Conservation (phyloP, 768 basidiomycete genomes). For the Lentinula edodes region DNA sequence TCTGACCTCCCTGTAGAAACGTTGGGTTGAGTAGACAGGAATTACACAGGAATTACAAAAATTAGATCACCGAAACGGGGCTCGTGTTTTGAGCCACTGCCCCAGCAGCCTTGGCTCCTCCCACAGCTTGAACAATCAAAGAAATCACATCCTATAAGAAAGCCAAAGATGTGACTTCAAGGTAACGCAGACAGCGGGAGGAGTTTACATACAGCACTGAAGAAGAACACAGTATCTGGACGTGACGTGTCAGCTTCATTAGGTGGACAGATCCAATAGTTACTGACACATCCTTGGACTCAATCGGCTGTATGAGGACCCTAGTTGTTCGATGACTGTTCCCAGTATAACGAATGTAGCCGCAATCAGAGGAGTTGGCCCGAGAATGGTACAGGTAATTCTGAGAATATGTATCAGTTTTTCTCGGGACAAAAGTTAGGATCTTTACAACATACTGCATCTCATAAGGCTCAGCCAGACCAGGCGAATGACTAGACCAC, state of each 20-base stretch:
- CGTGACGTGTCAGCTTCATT: not conserved
- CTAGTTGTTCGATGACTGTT: constrained; percentile 28
- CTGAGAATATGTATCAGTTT: constrained; percentile 14
- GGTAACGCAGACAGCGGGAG: not conserved
- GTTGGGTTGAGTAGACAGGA: not conserved
- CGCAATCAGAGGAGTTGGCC: constrained; percentile 40
- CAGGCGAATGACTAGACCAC: constrained; percentile 23
- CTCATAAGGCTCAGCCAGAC: constrained; percentile 26
- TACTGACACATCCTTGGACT: constrained; percentile 28
- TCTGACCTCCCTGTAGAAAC: not conserved
- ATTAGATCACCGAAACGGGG: not conserved
- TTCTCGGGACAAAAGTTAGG: not conserved
- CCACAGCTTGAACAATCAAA: constrained; percentile 3
- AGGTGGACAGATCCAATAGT: not conserved
- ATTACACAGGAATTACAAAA: not conserved
- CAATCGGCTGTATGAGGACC: constrained; percentile 30
- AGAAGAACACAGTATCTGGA: not conserved
- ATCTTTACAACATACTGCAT: constrained; percentile 25
- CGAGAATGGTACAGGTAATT: constrained; percentile 39
- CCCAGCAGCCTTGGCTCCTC: constrained; percentile 1
- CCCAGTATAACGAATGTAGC: constrained; percentile 45
- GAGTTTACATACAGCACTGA: not conserved
- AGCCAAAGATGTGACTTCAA: no score
- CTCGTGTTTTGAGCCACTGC: not conserved
- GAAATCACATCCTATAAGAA: constrained; percentile 1